Evolutionary conservation across 768 basidiomycete genomes (phyloP).

Genomic region (Leccinum longicurvipes): DNA sequence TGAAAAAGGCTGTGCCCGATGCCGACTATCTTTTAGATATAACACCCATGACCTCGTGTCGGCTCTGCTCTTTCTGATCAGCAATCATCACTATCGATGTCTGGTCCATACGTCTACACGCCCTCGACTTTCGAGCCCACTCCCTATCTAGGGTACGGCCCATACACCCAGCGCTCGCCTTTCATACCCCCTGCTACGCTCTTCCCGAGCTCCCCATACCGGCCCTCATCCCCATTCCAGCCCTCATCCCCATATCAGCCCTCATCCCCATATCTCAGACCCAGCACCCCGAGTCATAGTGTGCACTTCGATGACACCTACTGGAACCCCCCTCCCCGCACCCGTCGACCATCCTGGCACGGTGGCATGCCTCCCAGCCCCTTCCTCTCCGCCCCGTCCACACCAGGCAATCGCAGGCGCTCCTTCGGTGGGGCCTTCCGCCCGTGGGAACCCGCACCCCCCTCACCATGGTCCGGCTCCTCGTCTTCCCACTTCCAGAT

Average conservation of each 20-base stretch:
- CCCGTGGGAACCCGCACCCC: conserved; percentile 20
- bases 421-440: conserved; percentile 28
- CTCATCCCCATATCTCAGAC: conserved; percentile 27
- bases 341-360: conserved; percentile 47
- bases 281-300: conserved; percentile 30
- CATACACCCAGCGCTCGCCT: conserved; percentile 37
- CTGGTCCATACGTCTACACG: conserved; percentile 42
- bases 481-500: conserved; percentile 27
- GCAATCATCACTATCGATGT: conserved; percentile 28
- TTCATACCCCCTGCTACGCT: conserved; percentile 42
- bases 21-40: conserved; percentile 18
- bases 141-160: conserved; percentile 33
- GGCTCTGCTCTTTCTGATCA: neutral
- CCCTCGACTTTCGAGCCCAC: conserved; percentile 36
- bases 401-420: conserved; percentile 20
- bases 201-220: conserved; percentile 37
- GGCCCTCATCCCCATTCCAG: conserved; percentile 26
- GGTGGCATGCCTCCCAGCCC: conserved; percentile 24
- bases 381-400: conserved; percentile 18
- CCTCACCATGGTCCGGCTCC: conserved; percentile 18
- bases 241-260: conserved; percentile 28
- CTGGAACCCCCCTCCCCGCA: conserved; percentile 27
- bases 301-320: conserved; percentile 20
- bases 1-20: conserved; percentile 11
- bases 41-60: neutral